A percentile compares a stretch with the other conserved stretches of the same genome.
These are phyloP conservation scores for Cucurbita ficifolia DNA, from an alignment of 306 rosid species.

Conservation along the genomic window DNA sequence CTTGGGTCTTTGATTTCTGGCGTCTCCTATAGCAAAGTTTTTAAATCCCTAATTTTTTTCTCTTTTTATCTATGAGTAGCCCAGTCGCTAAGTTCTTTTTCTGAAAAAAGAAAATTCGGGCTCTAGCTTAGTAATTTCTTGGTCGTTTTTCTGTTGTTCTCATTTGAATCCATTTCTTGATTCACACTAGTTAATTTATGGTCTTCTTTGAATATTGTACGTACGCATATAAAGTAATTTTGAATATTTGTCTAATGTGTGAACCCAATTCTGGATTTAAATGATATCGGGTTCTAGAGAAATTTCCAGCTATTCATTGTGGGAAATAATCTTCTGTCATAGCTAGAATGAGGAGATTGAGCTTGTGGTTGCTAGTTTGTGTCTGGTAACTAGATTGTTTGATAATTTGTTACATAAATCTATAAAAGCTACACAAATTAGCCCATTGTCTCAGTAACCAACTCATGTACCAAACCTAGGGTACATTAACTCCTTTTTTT, in stretches of 20 bases:
- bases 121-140: not conserved
- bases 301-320: not conserved
- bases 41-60: not conserved
- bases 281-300: not conserved
- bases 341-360: not conserved
- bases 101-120: not conserved
- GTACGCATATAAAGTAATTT: not conserved
- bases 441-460: not conserved
- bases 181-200: not conserved
- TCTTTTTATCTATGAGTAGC: too few relatives aligned
- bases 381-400: not conserved
- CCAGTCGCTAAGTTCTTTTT: not conserved
- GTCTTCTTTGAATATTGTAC: not conserved
- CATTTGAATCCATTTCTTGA: not conserved
- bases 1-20: not conserved
- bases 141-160: not conserved
- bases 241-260: not conserved
- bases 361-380: not conserved
- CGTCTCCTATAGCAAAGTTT: not conserved
- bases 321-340: not conserved
- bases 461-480: not conserved
- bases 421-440: not conserved
- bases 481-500: too few relatives aligned
- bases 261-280: not conserved
- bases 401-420: not conserved